A percentile compares a stretch with the other conserved stretches of the same genome.
Evolutionary conservation across 305 asterid species (phyloP).

Genomic region (Galium porrigens): DNA sequence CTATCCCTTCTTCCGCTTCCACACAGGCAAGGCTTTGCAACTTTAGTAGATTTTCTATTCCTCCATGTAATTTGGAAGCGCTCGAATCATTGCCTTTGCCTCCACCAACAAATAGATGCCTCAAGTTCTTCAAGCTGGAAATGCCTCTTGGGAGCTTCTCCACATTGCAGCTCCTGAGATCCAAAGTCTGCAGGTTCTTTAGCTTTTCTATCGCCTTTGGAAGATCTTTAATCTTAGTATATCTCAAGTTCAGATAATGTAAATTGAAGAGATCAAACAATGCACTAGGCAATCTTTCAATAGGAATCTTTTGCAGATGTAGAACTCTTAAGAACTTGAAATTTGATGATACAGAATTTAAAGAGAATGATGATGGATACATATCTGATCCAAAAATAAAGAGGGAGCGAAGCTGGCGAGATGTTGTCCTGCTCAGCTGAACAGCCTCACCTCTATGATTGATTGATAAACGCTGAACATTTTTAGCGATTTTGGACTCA

Average conservation of each 20-base stretch:
- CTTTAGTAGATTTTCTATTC: slow-evolving; percentile 13
- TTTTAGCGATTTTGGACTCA: slow-evolving; percentile 13
- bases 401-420: slow-evolving; percentile 23
- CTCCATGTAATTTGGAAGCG: slow-evolving; percentile 3
- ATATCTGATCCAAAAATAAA: slow-evolving; percentile 18
- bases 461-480: slow-evolving; percentile 17
- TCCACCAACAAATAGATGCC: slow-evolving; percentile 18
- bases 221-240: slow-evolving; percentile 15
- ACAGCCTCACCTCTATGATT: slow-evolving; percentile 11
- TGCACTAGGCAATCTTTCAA: slow-evolving; percentile 19
- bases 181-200: slow-evolving; percentile 21
- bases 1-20: slow-evolving; percentile 17
- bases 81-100: neutral
- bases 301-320: slow-evolving; percentile 17
- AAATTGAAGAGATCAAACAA: slow-evolving; percentile 19
- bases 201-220: slow-evolving; percentile 19
- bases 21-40: slow-evolving; percentile 16
- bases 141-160: slow-evolving; percentile 20
- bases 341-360: slow-evolving; percentile 13
- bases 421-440: slow-evolving; percentile 13
- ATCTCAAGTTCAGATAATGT: slow-evolving; percentile 18
- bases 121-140: slow-evolving; percentile 17
- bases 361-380: slow-evolving; percentile 13
- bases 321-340: slow-evolving; percentile 21
- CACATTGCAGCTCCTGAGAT: slow-evolving; percentile 17